Evolutionary conservation across 1,139 yeast species (phyloP), one percentile per base, ranked within the genome.

Genomic region (Saccharomycopsis hybrid): DNA sequence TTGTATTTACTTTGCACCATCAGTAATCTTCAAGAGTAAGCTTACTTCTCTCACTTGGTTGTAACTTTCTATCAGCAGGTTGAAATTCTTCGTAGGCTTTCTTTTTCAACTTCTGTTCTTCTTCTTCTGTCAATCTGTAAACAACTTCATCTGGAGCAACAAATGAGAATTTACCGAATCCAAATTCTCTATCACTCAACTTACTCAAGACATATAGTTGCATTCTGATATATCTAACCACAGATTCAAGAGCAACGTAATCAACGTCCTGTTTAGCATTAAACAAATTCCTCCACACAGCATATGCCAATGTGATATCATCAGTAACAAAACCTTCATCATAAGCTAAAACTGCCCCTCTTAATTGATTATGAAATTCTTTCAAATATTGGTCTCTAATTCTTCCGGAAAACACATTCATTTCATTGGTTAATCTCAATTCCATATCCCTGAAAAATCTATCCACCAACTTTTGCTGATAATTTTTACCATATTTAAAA

Each of bases 381-480:
- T 89, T 89, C 69, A 88, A 74, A 67, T 89, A 88, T 31, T 82
- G 82, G 62, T 88, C 95, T 54, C 89, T 84, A 51, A 88, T 81
- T 60, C 95, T 75, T 54, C 86, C 87, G n/a, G 95, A 83, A 55
- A 74, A 74, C 51, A 94, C 89, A 50, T 83, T 82, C 76, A 92
- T 80, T 62, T 90, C 97, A 57, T 84, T 86, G 48, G 85, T 77
- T 69, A 94, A 74, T 62, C 95, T 79, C 62, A 79, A 71, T 64
- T 92, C 97, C 70, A 92, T 85, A 64, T 92, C 98, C 55, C 80
- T 79, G 69, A 92, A 94, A 46, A 88, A 79, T 59, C 95, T 77
- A 65, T 94, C 96, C 43, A 90, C 85, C 47, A 94, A 69, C 65
- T 89, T 89, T 65, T 90, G 96, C 66, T 92, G 97, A 67, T 90